A percentile compares a stretch with the other conserved stretches of the same genome.
Conservation (phyloP, 257 asterid species). For the Cruciata laevipes region DNA sequence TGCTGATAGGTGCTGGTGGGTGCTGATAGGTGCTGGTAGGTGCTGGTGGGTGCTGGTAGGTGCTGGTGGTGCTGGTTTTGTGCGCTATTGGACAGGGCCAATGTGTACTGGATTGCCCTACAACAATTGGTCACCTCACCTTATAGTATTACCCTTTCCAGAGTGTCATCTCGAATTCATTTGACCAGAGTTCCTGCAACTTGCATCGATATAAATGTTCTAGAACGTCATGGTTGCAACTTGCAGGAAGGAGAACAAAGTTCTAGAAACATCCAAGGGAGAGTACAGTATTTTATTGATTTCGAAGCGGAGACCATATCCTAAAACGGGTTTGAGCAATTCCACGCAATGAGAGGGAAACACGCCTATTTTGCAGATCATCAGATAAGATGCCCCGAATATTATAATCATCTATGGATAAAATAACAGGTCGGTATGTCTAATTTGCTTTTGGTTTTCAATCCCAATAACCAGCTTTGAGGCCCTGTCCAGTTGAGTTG, state of each 20-base stretch:
- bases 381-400: not conserved
- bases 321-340: not conserved
- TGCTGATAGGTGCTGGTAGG: too few relatives aligned
- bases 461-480: not conserved
- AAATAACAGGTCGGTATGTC: not conserved
- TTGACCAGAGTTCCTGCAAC: not conserved
- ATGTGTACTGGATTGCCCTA: too few relatives aligned
- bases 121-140: too few relatives aligned
- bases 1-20: too few relatives aligned
- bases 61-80: too few relatives aligned
- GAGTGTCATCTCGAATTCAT: not conserved
- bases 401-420: too few relatives aligned
- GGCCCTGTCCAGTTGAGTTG: too few relatives aligned
- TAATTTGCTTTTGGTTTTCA: not conserved
- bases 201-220: not conserved
- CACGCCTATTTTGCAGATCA: not conserved
- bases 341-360: slow-evolving; percentile 1
- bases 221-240: not conserved
- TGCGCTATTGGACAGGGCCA: too few relatives aligned
- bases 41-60: too few relatives aligned
- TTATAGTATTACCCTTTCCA: not conserved
- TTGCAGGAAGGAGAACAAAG: not conserved
- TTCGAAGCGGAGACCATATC: not conserved
- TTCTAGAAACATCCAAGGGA: not conserved
- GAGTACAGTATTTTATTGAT: not conserved